Conservation (phyloP, 2,329 filamentous ascomycete species). For the Aureobasidium sp. region DNA sequence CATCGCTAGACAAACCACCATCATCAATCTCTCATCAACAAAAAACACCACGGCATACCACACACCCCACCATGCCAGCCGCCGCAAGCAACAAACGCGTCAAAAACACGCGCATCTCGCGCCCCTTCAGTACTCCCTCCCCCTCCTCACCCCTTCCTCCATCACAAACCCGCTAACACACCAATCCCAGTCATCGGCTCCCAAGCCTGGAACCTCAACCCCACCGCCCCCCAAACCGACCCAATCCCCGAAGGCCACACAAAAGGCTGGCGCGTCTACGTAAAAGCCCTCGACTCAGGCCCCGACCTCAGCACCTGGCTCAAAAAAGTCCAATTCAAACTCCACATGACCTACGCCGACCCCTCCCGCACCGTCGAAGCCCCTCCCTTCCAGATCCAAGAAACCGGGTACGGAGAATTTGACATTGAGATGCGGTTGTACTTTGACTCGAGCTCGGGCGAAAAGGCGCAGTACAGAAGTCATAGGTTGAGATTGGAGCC, state of each 20-base stretch:
- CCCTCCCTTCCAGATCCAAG: slow-evolving; percentile 69
- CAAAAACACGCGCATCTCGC: slow-evolving; percentile 26
- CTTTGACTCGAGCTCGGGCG: slow-evolving; percentile 77
- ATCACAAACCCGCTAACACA: neutral
- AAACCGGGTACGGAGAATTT: slow-evolving; percentile 98
- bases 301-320: slow-evolving; percentile 89
- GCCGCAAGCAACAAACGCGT: slow-evolving; percentile 30
- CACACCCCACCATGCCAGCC: slow-evolving; percentile 26
- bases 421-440: slow-evolving; percentile 93
- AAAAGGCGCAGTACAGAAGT: slow-evolving; percentile 94
- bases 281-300: slow-evolving; percentile 80
- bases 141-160: neutral
- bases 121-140: slow-evolving; percentile 25
- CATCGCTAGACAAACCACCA: neutral
- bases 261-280: slow-evolving; percentile 93
- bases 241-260: slow-evolving; percentile 84
- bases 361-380: slow-evolving; percentile 78
- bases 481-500: slow-evolving; percentile 88
- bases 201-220: slow-evolving; percentile 52
- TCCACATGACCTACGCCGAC: slow-evolving; percentile 94
- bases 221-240: slow-evolving; percentile 68
- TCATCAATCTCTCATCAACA: neutral
- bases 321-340: slow-evolving; percentile 94
- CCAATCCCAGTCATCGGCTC: slow-evolving; percentile 38
- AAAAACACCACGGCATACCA: neutral